Percentiles rank a stretch among this genome's conserved stretches.
phyloP scores from a whole-genome alignment of 352 stramenopile genomes.

The Globisporangium iwayamae region DNA sequence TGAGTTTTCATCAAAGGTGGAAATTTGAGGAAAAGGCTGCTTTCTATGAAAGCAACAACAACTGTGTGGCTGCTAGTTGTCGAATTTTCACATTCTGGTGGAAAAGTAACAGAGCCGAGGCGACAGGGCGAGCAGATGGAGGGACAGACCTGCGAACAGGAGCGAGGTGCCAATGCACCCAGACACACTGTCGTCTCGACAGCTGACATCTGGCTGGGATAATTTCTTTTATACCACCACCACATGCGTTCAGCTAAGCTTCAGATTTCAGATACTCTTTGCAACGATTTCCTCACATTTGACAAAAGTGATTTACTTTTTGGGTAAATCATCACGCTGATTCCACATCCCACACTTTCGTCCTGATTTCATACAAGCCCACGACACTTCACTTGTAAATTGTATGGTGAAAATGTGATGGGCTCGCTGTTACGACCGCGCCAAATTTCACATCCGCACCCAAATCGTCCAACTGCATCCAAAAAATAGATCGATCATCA shows the following conservation, averaged over 20 bases:
- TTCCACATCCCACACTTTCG: background rate
- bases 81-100: too few species aligned
- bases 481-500: background rate
- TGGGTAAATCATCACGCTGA: background rate
- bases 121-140: background rate
- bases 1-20: background rate
- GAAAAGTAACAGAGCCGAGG: too few species aligned
- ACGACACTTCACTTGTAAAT: background rate
- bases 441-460: background rate
- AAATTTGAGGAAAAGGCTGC: background rate
- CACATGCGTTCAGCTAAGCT: too few species aligned
- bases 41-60: background rate
- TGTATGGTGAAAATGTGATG: background rate
- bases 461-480: background rate
- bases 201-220: background rate
- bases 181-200: background rate
- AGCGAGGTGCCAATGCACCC: background rate
- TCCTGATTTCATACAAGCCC: background rate
- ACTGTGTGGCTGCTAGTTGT: background rate
- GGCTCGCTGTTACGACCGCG: background rate
- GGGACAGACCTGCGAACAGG: background rate
- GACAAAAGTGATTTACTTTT: background rate
- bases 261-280: background rate
- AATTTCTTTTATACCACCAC: too few species aligned
- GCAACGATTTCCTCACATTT: background rate